Conservation (phyloP, 2,329 filamentous ascomycete genomes). For the Nigrospora osmanthi region DNA sequence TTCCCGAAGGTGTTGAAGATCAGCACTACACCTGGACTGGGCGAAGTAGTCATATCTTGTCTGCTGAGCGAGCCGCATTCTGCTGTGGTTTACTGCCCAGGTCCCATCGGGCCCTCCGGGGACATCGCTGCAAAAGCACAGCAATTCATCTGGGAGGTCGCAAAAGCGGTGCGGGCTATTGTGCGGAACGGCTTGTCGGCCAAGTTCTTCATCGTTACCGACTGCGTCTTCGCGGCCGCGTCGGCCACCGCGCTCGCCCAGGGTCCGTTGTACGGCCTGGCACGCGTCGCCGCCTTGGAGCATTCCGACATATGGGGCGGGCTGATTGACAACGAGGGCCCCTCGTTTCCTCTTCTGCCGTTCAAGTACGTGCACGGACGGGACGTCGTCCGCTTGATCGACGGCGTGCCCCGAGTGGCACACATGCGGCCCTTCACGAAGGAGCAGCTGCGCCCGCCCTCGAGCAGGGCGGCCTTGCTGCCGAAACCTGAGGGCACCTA, state of each 20-base stretch:
- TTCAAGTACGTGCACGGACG: slow-evolving; percentile 27
- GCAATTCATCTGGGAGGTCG: slow-evolving; percentile 1
- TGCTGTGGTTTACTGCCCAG: too few relatives aligned
- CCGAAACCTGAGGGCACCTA: slow-evolving; percentile 29
- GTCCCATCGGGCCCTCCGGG: too few relatives aligned
- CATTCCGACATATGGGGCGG: slow-evolving; percentile 27
- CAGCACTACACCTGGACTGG: too few relatives aligned
- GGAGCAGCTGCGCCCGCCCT: neutral
- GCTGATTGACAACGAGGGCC: slow-evolving; percentile 21
- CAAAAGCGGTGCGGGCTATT: slow-evolving; percentile 4
- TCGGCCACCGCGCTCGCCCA: slow-evolving; percentile 23
- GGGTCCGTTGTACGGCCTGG: slow-evolving; percentile 24
- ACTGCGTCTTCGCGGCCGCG: slow-evolving; percentile 13
- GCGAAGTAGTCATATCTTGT: too few relatives aligned
- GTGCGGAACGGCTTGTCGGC: neutral
- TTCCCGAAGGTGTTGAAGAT: too few relatives aligned
- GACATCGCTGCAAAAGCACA: too few relatives aligned
- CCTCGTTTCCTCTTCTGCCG: slow-evolving; percentile 21
- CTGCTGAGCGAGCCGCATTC: too few relatives aligned
- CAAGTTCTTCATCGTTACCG: slow-evolving; percentile 19
- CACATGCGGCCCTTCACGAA: neutral
- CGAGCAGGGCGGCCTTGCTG: slow-evolving; percentile 3
- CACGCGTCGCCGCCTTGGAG: slow-evolving; percentile 28
- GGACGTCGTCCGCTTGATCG: slow-evolving; percentile 29
- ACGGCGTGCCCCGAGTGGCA: slow-evolving; percentile 26